phyloP scores from a whole-genome alignment of 2,329 filamentous ascomycete genomes.

The Talaromyces piceae region DNA sequence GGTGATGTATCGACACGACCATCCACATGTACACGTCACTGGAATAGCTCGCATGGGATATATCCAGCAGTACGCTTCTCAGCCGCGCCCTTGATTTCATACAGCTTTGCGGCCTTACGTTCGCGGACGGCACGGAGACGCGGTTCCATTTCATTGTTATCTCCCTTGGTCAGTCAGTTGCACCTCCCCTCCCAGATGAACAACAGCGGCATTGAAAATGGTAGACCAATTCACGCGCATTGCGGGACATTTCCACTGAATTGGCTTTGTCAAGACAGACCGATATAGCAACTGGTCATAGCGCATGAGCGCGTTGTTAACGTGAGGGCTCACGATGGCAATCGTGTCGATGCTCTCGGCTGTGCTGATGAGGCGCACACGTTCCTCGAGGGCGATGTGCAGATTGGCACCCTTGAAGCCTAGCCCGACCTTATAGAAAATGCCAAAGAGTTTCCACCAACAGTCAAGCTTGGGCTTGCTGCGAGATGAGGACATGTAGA shows the following conservation, averaged over 20 bases:
- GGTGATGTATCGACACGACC: slow-evolving; percentile 39
- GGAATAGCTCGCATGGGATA: slow-evolving; percentile 33
- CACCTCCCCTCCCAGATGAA: slow-evolving; percentile 27
- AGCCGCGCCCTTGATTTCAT: slow-evolving; percentile 18
- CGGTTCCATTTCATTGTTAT: slow-evolving; percentile 14
- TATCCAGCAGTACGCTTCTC: slow-evolving; percentile 23
- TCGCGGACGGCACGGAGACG: slow-evolving; percentile 18
- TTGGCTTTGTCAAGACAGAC: slow-evolving; percentile 36
- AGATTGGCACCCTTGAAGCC: slow-evolving; percentile 35
- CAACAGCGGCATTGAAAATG: slow-evolving; percentile 26
- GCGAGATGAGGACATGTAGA: not conserved
- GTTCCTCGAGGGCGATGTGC: slow-evolving; percentile 31
- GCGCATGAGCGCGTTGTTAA: slow-evolving; percentile 43
- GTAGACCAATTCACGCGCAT: slow-evolving; percentile 39
- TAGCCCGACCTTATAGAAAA: slow-evolving; percentile 40
- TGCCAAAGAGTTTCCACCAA: slow-evolving; percentile 40
- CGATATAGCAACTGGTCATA: slow-evolving; percentile 41
- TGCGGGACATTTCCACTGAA: slow-evolving; percentile 41
- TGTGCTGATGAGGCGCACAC: slow-evolving; percentile 36
- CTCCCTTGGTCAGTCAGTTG: slow-evolving; percentile 16
- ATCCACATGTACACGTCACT: slow-evolving; percentile 48
- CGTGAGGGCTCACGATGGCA: slow-evolving; percentile 34
- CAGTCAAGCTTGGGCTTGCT: slow-evolving; percentile 18
- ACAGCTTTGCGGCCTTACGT: slow-evolving; percentile 19
- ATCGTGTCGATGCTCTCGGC: slow-evolving; percentile 42